Conservation (phyloP, 1,139 yeast genomes). For the Hemisphaericaspora xylanilytica region DNA sequence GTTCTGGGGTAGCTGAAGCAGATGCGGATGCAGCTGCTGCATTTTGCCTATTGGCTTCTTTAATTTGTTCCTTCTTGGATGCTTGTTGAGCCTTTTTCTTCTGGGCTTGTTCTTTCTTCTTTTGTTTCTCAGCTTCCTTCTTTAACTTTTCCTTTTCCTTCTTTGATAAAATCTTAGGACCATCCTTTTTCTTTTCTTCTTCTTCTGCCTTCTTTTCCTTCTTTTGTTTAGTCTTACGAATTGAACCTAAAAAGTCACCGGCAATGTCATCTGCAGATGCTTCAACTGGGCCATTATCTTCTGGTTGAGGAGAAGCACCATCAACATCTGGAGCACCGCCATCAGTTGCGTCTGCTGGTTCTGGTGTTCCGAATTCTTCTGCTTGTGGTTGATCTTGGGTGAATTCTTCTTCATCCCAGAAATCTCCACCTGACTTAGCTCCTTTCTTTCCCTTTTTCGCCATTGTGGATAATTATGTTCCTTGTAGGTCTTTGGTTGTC, state of each 20-base stretch:
- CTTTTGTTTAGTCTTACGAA: slow-evolving; percentile 76
- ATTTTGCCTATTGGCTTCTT: slow-evolving; percentile 58
- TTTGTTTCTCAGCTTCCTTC: slow-evolving; percentile 94
- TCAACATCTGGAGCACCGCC: slow-evolving; percentile 17
- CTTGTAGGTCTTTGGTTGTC: no score
- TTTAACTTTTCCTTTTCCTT: slow-evolving; percentile 97
- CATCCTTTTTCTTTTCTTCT: slow-evolving; percentile 47
- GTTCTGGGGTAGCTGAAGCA: slow-evolving; percentile 34
- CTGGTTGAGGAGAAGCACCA: no score
- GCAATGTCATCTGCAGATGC: slow-evolving; percentile 45
- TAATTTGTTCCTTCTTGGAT: slow-evolving; percentile 60
- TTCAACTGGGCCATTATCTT: slow-evolving; percentile 24
- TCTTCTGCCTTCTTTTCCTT: slow-evolving; percentile 59
- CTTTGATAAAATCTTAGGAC: slow-evolving; percentile 80
- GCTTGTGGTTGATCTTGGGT: slow-evolving; percentile 56
- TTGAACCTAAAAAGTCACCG: slow-evolving; percentile 77
- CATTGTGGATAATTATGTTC: slow-evolving; percentile 21
- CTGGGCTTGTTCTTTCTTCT: slow-evolving; percentile 87
- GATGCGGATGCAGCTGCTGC: slow-evolving; percentile 44
- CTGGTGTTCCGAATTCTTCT: slow-evolving; percentile 49
- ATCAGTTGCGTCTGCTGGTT: slow-evolving; percentile 13
- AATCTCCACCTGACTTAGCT: slow-evolving; percentile 56
- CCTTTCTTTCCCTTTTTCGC: slow-evolving; percentile 55
- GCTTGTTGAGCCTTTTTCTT: slow-evolving; percentile 72
- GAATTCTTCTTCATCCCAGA: slow-evolving; percentile 79